Evolutionary conservation across 1,284 basidiomycete species (phyloP).

Genomic region (Austroboletus novae-zelandiae): DNA sequence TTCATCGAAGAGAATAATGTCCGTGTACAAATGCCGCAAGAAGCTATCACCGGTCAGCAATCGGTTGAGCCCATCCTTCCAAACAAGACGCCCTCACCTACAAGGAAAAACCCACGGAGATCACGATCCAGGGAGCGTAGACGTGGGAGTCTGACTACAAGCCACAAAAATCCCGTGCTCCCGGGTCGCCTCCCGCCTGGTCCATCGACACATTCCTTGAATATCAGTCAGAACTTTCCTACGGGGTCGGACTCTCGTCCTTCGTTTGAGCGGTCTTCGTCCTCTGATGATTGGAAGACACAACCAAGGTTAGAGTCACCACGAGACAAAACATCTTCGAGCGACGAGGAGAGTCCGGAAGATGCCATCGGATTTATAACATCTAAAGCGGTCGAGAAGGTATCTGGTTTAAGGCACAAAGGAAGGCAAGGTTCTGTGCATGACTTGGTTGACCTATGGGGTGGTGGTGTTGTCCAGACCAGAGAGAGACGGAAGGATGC

Average conservation of each 20-base stretch:
- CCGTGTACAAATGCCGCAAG: conserved; percentile 43
- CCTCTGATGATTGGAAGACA: conserved; percentile 20
- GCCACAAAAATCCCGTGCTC: conserved; percentile 8
- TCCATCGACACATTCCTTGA: conserved; percentile 6
- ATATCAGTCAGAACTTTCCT: conserved; percentile 10
- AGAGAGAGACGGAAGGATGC: conserved; percentile 40
- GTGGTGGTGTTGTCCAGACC: conserved; percentile 44
- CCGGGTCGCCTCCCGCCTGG: conserved; percentile 16
- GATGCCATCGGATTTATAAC: conserved; percentile 42
- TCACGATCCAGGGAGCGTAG: conserved; percentile 29
- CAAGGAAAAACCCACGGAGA: conserved; percentile 24
- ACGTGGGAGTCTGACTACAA: conserved; percentile 7
- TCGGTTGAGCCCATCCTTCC: conserved; percentile 22
- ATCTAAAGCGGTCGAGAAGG: conserved; percentile 20
- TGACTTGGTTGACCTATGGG: conserved; percentile 74
- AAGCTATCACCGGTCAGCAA: conserved; percentile 46
- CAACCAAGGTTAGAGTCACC: conserved; percentile 11
- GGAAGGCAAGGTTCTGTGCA: conserved; percentile 75
- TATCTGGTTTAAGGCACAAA: conserved; percentile 29
- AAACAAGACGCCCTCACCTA: conserved; percentile 23
- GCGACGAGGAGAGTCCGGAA: conserved; percentile 58
- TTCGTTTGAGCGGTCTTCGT: conserved; percentile 12
- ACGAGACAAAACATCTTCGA: conserved; percentile 42
- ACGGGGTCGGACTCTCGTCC: conserved; percentile 8
- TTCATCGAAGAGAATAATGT: conserved; percentile 54